Evolutionary conservation across 257 asterid genomes (phyloP), one percentile per base, ranked within the genome.

Genomic region (Lycium barbarum): DNA sequence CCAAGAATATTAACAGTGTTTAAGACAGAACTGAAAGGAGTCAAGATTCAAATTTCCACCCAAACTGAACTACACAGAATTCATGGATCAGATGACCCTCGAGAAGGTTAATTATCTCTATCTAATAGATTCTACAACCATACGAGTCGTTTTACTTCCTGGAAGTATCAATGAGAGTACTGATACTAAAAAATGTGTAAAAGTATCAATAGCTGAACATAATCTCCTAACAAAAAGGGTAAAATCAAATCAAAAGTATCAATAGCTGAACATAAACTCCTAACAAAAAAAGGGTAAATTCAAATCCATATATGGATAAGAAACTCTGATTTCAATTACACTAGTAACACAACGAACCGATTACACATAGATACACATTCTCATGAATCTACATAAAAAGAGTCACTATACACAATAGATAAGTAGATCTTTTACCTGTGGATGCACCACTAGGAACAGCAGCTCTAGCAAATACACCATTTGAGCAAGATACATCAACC

Each of bases 401-500:
- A 26, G 33, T 26, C 33, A 26, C 33, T 26, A 26, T 26, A 26
- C 33, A 26, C 33, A 26, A 26, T 26, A 26, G 33, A 26, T 11
- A 53, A 11, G 65, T 26, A 26, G 65, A 78, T 78, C 86, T 88
- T 26, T 88, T 88, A 95, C 98, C 98, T 0, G 98, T 95, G 74
- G 98, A 95, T 86, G 98, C 98, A 47, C 98, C 98, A 49, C 98
- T 95, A 9, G 98, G 98, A 84, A 94, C 98, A 81, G 98, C 98
- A 40, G 98, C 98, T 89, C 98, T 93, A 5, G 95, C 94, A 15
- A 66, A 88, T 43, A 78, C 2, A 65, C 95, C 97, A 73, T 91
- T 89, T 9, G 98, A 90, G 14, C 91, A 89, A 88, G 35, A 84
- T 17, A 90, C 88, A 88, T 95, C 99, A 80, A 93, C 99, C 99